Conservation (phyloP, 192 early-diverging fungal genomes). For the Coemansia asiatica region DNA sequence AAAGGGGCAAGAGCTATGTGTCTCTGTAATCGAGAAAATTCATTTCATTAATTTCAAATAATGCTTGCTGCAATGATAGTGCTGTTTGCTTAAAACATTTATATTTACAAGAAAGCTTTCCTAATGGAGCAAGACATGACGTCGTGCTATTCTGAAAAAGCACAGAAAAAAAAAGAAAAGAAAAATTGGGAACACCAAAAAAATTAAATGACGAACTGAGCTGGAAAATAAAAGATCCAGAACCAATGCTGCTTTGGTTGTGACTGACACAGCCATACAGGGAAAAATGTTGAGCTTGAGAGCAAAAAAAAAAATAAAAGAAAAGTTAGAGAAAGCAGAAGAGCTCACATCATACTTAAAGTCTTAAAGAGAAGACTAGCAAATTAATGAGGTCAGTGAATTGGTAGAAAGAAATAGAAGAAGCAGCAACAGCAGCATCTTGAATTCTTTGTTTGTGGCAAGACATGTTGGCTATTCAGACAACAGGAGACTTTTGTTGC, state of each 20-base stretch:
- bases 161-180: neutral
- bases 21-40: neutral
- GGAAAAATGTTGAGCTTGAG: neutral
- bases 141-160: neutral
- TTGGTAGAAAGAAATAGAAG: too few species aligned
- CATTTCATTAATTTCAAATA: neutral
- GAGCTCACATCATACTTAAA: neutral
- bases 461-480: too few species aligned
- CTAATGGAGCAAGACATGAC: too few species aligned
- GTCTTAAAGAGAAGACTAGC: neutral
- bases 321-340: neutral
- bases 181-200: neutral
- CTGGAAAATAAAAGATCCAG: neutral
- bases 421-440: too few species aligned
- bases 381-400: too few species aligned
- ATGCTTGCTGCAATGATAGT: neutral
- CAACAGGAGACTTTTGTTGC: too few species aligned
- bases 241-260: neutral
- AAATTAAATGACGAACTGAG: neutral
- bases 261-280: neutral
- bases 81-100: neutral
- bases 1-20: neutral
- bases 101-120: neutral
- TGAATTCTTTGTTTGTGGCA: too few species aligned
- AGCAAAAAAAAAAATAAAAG: neutral